phyloP scores from a whole-genome alignment of 2,329 filamentous ascomycete species.

The Geosmithia morbida region DNA sequence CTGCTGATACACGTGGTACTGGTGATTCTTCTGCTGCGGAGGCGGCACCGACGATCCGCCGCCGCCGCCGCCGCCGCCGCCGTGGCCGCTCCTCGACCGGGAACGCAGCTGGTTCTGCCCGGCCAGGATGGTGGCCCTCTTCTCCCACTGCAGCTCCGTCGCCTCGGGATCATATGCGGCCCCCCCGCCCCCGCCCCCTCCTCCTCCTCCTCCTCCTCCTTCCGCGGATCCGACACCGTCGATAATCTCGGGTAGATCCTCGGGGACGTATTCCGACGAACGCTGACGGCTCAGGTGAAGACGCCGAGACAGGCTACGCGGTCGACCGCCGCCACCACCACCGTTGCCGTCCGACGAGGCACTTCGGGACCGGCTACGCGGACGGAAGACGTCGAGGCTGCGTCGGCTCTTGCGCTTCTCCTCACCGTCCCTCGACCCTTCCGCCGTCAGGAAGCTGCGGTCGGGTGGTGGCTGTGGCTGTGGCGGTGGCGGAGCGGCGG shows the following conservation, averaged over 20 bases:
- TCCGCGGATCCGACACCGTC: conserved; percentile 8
- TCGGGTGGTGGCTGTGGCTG: conserved; percentile 4
- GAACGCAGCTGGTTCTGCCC: conserved; percentile 37
- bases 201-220: no score
- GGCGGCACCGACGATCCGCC: no score
- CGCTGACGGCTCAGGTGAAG: conserved; percentile 48
- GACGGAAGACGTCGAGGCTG: conserved; percentile 30
- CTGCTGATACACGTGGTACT: neutral
- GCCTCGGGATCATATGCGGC: conserved; percentile 25
- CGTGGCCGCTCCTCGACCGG: conserved; percentile 29
- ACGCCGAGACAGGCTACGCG: conserved; percentile 49
- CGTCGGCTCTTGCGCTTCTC: conserved; percentile 16
- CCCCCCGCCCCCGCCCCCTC: conserved; percentile 14
- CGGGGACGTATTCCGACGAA: conserved; percentile 61
- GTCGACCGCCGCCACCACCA: conserved; percentile 1
- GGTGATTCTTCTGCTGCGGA: neutral
- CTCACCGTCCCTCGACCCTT: conserved; percentile 8
- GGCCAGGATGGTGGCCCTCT: conserved; percentile 79
- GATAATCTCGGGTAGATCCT: conserved; percentile 63
- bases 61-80: no score
- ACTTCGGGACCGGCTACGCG: conserved; percentile 30
- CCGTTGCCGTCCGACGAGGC: conserved; percentile 11
- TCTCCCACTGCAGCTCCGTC: conserved; percentile 73
- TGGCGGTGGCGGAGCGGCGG: neutral
- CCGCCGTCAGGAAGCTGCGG: conserved; percentile 13